Percentiles rank a stretch among this genome's conserved stretches.
phyloP scores from a whole-genome alignment of 306 rosid species.

The Trichosanthes truncata region DNA sequence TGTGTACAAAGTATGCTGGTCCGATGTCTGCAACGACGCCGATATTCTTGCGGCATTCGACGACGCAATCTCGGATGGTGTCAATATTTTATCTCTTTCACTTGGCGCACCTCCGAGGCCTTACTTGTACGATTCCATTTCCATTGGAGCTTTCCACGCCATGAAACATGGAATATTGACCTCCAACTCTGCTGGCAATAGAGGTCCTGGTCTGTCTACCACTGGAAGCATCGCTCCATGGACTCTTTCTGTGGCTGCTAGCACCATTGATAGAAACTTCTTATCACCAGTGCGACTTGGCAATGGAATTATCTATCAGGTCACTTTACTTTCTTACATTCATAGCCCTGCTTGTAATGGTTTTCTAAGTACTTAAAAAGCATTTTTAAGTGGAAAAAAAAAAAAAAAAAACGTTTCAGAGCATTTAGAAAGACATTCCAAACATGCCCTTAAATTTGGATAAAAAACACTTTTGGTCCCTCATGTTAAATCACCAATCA shows the following conservation, averaged over 20 bases:
- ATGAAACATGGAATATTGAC: conserved; percentile 21
- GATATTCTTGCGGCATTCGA: conserved; percentile 17
- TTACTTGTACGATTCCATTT: background rate
- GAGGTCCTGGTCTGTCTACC: background rate
- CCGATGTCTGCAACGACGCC: background rate
- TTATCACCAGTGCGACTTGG: conserved; percentile 9
- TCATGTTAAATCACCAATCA: no score
- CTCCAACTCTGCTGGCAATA: conserved; percentile 17
- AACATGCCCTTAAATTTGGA: no score
- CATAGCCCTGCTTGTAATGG: no score
- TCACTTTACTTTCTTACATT: background rate
- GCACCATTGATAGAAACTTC: conserved; percentile 12
- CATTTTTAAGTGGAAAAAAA: no score
- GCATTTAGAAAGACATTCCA: no score
- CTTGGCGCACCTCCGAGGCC: background rate
- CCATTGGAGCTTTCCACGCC: conserved; percentile 25
- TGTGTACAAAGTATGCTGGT: conserved; percentile 23
- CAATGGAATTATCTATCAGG: conserved; percentile 2
- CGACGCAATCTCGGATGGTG: conserved; percentile 27
- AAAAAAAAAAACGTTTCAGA: no score
- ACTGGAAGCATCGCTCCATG: conserved; percentile 3
- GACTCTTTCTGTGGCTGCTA: conserved; percentile 20
- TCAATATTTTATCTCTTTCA: conserved; percentile 15
- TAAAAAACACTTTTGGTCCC: no score
- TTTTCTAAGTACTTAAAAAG: no score